A percentile compares a stretch with the other conserved stretches of the same genome.
Evolutionary conservation across 495 filamentous ascomycete species (phyloP).

Genomic region (Daldinia decipiens): DNA sequence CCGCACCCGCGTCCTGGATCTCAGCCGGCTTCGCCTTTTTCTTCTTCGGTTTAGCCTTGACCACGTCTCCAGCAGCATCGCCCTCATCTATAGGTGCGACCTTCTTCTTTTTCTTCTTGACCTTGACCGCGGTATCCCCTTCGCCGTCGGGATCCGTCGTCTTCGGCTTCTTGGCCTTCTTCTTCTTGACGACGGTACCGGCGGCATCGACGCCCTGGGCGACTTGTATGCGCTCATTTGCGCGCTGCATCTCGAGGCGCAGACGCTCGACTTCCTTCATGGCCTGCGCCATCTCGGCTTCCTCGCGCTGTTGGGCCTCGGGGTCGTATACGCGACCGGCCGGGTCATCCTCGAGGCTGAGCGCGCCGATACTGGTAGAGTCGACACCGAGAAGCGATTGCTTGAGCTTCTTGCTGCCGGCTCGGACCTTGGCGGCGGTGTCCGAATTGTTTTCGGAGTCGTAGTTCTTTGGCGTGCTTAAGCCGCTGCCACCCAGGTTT

Average conservation of each 20-base stretch:
- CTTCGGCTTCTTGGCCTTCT: constrained; percentile 56
- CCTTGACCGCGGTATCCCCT: constrained; percentile 33
- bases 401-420: constrained; percentile 53
- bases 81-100: constrained; percentile 36
- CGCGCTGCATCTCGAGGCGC: constrained; percentile 89
- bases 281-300: constrained; percentile 84
- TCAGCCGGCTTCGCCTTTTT: constrained; percentile 53
- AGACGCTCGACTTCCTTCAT: constrained; percentile 86
- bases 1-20: constrained; percentile 27
- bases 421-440: constrained; percentile 47
- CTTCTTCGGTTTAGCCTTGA: constrained; percentile 51
- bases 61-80: constrained; percentile 27
- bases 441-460: constrained; percentile 59
- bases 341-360: constrained; percentile 66
- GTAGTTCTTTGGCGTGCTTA: constrained; percentile 56
- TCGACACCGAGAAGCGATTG: constrained; percentile 80
- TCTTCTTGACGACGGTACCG: constrained; percentile 80
- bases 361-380: constrained; percentile 75
- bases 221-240: constrained; percentile 80
- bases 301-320: constrained; percentile 69
- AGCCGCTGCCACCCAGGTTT: constrained; percentile 55
- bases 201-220: constrained; percentile 75
- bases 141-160: constrained; percentile 22
- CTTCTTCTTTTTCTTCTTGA: constrained; percentile 64
- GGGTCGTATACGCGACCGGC: constrained; percentile 54